A percentile compares a stretch with the other conserved stretches of the same genome.
These are phyloP conservation scores for Lavandula angustifolia DNA, from an alignment of 257 asterid genomes.

Conservation along the genomic window DNA sequence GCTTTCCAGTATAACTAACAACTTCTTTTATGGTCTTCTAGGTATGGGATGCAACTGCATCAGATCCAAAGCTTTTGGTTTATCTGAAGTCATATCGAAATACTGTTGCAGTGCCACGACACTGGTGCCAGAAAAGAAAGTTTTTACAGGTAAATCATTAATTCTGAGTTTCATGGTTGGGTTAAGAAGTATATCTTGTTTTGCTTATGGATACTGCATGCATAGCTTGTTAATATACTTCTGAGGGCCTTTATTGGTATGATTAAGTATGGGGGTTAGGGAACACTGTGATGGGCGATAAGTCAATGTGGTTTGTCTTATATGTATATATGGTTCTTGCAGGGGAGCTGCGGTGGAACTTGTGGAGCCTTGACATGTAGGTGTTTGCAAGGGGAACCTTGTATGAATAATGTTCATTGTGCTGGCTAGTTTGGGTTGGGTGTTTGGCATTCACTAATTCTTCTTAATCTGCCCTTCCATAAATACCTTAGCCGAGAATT, in stretches of 20 bases:
- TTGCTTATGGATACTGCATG: conserved; percentile 12
- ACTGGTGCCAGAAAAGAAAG: conserved; percentile 96
- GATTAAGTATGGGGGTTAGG: conserved; percentile 51
- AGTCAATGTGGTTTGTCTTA: conserved; percentile 91
- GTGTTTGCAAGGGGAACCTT: conserved; percentile 93
- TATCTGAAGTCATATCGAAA: conserved; percentile 87
- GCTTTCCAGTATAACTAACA: too few species aligned
- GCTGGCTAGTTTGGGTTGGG: conserved; percentile 61
- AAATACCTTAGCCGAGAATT: conserved; percentile 27
- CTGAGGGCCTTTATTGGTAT: conserved; percentile 35
- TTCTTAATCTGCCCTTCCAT: conserved; percentile 16
- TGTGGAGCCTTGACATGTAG: conserved; percentile 97
- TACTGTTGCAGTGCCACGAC: conserved; percentile 98
- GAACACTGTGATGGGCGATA: conserved; percentile 60
- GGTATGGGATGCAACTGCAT: conserved; percentile 99
- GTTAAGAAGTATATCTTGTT: conserved; percentile 29
- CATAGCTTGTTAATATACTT: background rate
- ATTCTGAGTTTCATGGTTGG: conserved; percentile 26
- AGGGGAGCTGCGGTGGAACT: conserved; percentile 90
- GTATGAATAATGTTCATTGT: conserved; percentile 47
- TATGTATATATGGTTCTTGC: conserved; percentile 95
- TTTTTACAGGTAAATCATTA: conserved; percentile 77
- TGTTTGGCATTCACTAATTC: conserved; percentile 30
- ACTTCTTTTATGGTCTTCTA: conserved; percentile 24
- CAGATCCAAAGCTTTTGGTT: conserved; percentile 94